Percentiles rank a stretch among this genome's conserved stretches.
Evolutionary conservation across 202 grass and related monocot genomes (phyloP).

Genomic region (Panicum virgatum): DNA sequence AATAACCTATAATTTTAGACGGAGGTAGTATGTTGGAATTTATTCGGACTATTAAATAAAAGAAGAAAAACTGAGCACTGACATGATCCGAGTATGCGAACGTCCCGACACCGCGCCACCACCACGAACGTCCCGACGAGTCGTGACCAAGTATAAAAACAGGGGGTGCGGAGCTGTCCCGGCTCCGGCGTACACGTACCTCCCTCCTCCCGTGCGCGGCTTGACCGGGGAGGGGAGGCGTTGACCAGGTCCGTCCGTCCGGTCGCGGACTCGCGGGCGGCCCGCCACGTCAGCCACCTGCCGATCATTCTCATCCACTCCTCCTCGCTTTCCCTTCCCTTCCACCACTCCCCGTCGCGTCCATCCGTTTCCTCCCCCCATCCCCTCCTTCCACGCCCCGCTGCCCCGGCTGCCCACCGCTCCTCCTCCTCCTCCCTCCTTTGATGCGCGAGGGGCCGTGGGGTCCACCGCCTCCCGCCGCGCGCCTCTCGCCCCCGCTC

Average conservation of each 20-base stretch:
- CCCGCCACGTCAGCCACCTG: constrained; percentile 36
- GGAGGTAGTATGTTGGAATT: no score
- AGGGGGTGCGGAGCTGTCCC: no score
- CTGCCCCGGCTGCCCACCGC: neutral
- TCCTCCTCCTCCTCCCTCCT: constrained; percentile 7
- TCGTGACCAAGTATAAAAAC: no score
- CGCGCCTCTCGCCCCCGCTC: constrained; percentile 16
- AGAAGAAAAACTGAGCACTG: no score
- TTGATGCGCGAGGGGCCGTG: constrained; percentile 44
- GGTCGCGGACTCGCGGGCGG: neutral
- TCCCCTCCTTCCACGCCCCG: neutral
- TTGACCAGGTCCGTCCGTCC: constrained; percentile 36
- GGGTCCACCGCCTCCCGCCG: constrained; percentile 31
- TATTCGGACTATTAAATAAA: no score
- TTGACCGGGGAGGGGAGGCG: neutral
- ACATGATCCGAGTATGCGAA: no score
- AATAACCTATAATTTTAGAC: no score
- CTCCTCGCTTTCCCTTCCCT: neutral
- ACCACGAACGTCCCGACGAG: no score
- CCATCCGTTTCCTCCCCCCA: neutral
- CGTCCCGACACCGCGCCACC: no score
- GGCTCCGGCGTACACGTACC: no score
- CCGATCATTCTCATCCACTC: constrained; percentile 49
- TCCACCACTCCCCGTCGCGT: neutral
- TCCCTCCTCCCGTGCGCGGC: neutral